Conservation (phyloP, 169 alveolate genomes). For the Cryptosporidium baileyi region DNA sequence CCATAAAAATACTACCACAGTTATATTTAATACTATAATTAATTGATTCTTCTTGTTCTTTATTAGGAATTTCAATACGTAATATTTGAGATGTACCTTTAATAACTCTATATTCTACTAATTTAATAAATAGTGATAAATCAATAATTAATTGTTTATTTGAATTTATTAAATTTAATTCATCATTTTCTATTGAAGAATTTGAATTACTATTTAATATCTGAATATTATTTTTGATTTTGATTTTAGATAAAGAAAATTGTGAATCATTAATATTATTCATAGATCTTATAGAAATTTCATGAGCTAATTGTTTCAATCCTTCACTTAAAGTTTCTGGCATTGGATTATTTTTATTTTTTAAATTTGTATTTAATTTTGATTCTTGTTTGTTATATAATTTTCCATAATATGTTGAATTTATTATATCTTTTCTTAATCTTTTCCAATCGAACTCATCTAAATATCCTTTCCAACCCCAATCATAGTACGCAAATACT, state of each 20-base stretch:
- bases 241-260: no score
- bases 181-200: background rate
- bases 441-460: constrained; percentile 56
- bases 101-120: constrained; percentile 49
- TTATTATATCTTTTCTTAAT: constrained; percentile 37
- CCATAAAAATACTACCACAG: constrained; percentile 16
- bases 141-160: constrained; percentile 19
- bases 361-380: background rate
- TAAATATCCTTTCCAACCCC: constrained; percentile 69
- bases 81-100: constrained; percentile 56
- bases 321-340: constrained; percentile 62
- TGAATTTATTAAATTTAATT: background rate
- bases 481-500: constrained; percentile 60
- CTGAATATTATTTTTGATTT: background rate
- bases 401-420: constrained; percentile 35
- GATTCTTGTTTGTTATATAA: background rate
- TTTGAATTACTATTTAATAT: no score
- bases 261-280: no score
- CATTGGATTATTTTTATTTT: background rate
- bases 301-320: constrained; percentile 4
- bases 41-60: constrained; percentile 43
- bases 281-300: constrained; percentile 24
- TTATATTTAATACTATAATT: background rate
- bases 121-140: constrained; percentile 25
- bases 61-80: constrained; percentile 25